These are phyloP conservation scores for Teratosphaeria destructans DNA, from an alignment of 2,329 filamentous ascomycete species.

Conservation along the genomic window DNA sequence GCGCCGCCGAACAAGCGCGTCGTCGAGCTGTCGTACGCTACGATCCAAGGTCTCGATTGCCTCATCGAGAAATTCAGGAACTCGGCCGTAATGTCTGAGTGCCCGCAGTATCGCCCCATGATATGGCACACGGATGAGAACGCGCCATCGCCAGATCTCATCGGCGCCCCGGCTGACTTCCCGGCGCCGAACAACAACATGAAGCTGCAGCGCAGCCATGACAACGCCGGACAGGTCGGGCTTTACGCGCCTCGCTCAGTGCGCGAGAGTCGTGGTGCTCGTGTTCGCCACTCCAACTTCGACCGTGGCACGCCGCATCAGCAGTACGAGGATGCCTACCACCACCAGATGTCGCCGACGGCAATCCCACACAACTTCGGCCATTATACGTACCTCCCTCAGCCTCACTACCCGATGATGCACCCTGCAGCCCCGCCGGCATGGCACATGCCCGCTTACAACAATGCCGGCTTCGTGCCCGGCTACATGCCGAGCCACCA, in stretches of 20 bases:
- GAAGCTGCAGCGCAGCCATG: constrained; percentile 77
- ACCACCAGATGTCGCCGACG: constrained; percentile 3
- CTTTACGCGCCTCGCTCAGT: constrained; percentile 72
- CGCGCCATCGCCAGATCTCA: constrained; percentile 31
- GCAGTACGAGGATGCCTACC: constrained; percentile 19
- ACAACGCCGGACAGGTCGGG: constrained; percentile 79
- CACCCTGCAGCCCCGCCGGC: neutral
- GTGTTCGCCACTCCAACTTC: constrained; percentile 57
- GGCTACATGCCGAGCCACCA: neutral
- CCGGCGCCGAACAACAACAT: constrained; percentile 72
- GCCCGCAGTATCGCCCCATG: constrained; percentile 72
- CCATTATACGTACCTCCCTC: neutral
- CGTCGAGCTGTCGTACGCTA: constrained; percentile 91
- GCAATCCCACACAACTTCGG: neutral
- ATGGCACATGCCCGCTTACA: neutral
- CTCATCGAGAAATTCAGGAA: constrained; percentile 93
- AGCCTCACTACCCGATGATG: neutral
- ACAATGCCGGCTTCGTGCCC: neutral
- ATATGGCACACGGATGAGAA: constrained; percentile 48
- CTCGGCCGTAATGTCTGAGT: constrained; percentile 88
- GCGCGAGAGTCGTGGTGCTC: constrained; percentile 44
- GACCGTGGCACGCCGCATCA: constrained; percentile 60
- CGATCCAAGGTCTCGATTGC: constrained; percentile 85
- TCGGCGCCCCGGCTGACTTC: constrained; percentile 65
- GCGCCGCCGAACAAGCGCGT: constrained; percentile 51